Base-by-base conservation (phyloP, 1,139 yeast species). In the Kazachstania sp. region DNA sequence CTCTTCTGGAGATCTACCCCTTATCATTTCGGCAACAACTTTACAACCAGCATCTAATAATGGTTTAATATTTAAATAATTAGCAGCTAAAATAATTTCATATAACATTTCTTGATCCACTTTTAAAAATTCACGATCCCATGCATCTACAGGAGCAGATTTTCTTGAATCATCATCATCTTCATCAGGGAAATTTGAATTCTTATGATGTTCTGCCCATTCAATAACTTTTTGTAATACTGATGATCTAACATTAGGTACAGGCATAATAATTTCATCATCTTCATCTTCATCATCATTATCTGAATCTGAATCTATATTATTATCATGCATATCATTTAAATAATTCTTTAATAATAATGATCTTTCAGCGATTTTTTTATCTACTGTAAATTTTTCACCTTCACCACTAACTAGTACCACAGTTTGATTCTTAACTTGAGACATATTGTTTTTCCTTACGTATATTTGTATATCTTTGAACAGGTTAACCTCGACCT, bases 61-160 rank as follows among this genome's bases (percentile, higher is more conserved):
- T 1, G 97, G 96, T 60, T 87, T 82, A 64, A 94, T 92, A 64
- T 94, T 95, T 64, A 94, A 75, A 68, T 88, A 94, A 69, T 94
- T 94, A 43, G 98, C 97, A 16, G 98, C 96, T 51, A 87, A 73
- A 54, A 94, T 88, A 67, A 94, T 92, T 66, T 92, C 98, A 63
- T 92, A 94, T 54, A 94, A 78, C 97, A 94, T 88, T 65, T 94
- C 98, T 68, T 94, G 98, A 68, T 94, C 98, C 39, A 94, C 97
- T 58, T 87, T 86, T 64, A 94, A 77, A 67, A 92, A 94, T 66
- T 85, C 87, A 67, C 86, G 86, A 70, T 94, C 98, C 98, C 98
- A 94, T 51, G 90, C 95, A 55, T 86, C 92, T 48, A 92, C 83
- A 1, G 92, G 92, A 4, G 87, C 86, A 6, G 86, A 76, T 59